Evolutionary conservation across 163 green algal genomes (phyloP), one percentile per base, ranked within the genome.

Genomic region (Chlorella variabilis): DNA sequence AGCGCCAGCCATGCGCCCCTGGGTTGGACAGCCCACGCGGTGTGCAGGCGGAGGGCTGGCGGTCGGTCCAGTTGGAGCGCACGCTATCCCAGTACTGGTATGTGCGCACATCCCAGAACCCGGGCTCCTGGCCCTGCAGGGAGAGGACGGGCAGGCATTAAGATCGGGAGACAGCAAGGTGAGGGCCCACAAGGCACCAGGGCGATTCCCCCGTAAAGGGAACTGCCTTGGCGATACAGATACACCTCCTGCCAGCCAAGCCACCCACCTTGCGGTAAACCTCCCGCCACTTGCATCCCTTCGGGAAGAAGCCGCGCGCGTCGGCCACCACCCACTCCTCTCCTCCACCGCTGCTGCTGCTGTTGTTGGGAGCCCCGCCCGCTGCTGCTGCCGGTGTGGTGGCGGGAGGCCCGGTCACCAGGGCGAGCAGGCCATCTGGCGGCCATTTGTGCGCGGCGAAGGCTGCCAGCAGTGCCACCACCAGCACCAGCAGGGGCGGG

Each of bases 1-100:
- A 93, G 2, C 71, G 15, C 85, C 88, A 91, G 3, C 77, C 54
- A 1, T 68, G 21, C 4, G 86, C 74, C 2, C 80, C 76, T 9
- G 81, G 56, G 2, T 77, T 78, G 0, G 58, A 29, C 38, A 84
- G 48, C 7, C 85, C 88, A 1, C 81, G 83, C 3, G 93, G 74
- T 1, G 70, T 73, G 85, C 93, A 97, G 0, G 84, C 89, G 1
- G 76, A 39, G 1, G 93, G 94, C 56, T 84, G 84, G 36, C 90
- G 56, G 27, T 82, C 62, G 5, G 15, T 71, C 93, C 93, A 97
- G 2, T 49, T 48, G 36, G 83, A 17, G 0, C 34, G 23, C 3
- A 34, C 23, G 0, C 68, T 71, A 66, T 96, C 84, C 91, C 90
- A 96, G 62, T 89, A 98, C 80, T 96, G 84, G 58, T 97, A 97